A percentile compares a stretch with the other conserved stretches of the same genome.
These are phyloP conservation scores for Rhododendron molle DNA, from an alignment of 148 eudicot species.

Conservation along the genomic window DNA sequence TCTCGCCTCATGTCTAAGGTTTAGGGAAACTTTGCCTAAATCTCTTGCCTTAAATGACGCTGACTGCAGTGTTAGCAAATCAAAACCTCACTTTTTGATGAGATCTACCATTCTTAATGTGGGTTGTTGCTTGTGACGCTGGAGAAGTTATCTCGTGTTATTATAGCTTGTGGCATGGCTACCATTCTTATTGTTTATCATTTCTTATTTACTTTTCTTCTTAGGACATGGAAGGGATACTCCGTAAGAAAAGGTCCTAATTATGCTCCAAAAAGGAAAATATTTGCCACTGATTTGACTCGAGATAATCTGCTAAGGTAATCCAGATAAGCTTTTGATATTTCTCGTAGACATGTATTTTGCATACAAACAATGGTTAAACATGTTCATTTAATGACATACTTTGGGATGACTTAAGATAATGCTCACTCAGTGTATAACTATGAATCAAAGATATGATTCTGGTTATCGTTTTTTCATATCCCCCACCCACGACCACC, in stretches of 20 bases:
- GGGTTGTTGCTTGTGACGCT: neutral
- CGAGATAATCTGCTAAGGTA: slow-evolving; percentile 91
- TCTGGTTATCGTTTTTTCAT: neutral
- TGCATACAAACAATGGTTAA: neutral
- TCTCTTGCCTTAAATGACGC: neutral
- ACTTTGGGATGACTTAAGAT: neutral
- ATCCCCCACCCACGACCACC: neutral
- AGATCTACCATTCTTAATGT: neutral
- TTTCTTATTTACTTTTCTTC: slow-evolving; percentile 8
- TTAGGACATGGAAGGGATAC: slow-evolving; percentile 90
- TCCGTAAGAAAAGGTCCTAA: slow-evolving; percentile 74
- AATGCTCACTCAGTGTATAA: neutral
- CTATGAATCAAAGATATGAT: neutral
- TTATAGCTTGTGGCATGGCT: slow-evolving; percentile 1
- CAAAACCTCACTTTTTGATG: neutral
- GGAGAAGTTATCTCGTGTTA: neutral
- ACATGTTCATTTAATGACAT: neutral
- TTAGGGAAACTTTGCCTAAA: neutral
- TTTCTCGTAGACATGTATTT: neutral
- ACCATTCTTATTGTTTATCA: neutral
- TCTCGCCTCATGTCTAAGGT: neutral
- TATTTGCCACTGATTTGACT: slow-evolving; percentile 83
- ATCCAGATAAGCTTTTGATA: neutral
- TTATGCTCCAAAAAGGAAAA: slow-evolving; percentile 81
- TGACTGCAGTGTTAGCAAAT: neutral